These are phyloP conservation scores for Phlyctochytrium planicorne DNA, from an alignment of 192 early-diverging fungal species.

Conservation along the genomic window DNA sequence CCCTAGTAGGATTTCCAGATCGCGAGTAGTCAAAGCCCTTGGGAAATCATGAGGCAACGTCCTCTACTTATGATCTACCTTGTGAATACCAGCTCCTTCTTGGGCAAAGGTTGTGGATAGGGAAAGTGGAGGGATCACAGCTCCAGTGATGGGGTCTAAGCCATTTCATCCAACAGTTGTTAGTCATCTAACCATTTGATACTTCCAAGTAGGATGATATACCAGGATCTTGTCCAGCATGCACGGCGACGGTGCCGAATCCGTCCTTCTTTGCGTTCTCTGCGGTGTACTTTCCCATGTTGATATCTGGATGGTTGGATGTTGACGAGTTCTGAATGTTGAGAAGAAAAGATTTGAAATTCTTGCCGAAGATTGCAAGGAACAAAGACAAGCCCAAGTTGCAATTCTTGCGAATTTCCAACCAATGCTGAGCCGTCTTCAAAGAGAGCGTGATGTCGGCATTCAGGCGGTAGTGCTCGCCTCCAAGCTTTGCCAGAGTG, in stretches of 20 bases:
- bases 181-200: slow-evolving; percentile 5
- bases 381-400: too few species aligned
- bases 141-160: slow-evolving; percentile 83
- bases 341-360: too few species aligned
- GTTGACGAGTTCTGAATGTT: too few species aligned
- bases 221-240: slow-evolving; percentile 82
- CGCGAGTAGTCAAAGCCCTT: slow-evolving; percentile 95
- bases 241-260: slow-evolving; percentile 93
- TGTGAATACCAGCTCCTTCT: slow-evolving; percentile 84
- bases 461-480: slow-evolving; percentile 88
- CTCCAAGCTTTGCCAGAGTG: slow-evolving; percentile 81
- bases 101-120: slow-evolving; percentile 98
- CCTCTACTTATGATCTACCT: slow-evolving; percentile 51
- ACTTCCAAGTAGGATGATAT: neutral
- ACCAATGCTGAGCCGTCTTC: neutral
- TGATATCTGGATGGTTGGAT: too few species aligned
- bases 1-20: slow-evolving; percentile 94
- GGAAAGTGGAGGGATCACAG: slow-evolving; percentile 95
- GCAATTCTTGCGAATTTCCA: too few species aligned
- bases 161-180: neutral
- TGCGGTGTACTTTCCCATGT: too few species aligned
- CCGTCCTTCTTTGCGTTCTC: slow-evolving; percentile 3
- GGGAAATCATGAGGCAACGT: slow-evolving; percentile 79
- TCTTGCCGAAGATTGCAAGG: too few species aligned
- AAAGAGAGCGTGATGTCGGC: slow-evolving; percentile 53